A percentile compares a stretch with the other conserved stretches of the same genome.
Evolutionary conservation across 2,329 filamentous ascomycete species (phyloP).

Genomic region (Berkeleyomyces basicola): DNA sequence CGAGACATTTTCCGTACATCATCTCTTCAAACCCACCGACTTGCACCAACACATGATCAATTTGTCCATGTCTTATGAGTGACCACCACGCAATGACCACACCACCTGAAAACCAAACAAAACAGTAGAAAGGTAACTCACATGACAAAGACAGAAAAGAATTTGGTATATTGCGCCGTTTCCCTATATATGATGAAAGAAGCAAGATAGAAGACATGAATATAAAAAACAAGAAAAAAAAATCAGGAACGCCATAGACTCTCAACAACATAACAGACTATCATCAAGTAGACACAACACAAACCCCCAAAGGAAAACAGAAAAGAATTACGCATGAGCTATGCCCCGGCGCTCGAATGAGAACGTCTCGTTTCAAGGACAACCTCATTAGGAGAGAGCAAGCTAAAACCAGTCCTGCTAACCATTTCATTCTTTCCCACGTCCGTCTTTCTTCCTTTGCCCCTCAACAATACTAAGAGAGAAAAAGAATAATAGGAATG

Average conservation of each 20-base stretch:
- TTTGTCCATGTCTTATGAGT: too few species aligned
- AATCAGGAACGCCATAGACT: not conserved
- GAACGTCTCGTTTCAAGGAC: not conserved
- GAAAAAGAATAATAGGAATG: not conserved
- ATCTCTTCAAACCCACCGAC: too few species aligned
- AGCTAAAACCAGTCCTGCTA: not conserved
- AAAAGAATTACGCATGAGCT: too few species aligned
- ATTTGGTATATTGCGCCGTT: slow-evolving; percentile 6
- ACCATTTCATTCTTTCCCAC: not conserved
- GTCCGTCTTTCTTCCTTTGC: not conserved
- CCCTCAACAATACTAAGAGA: not conserved
- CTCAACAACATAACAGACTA: not conserved
- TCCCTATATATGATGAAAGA: slow-evolving; percentile 4
- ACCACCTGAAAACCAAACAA: not conserved
- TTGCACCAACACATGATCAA: too few species aligned
- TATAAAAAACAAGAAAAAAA: not conserved
- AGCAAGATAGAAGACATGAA: not conserved
- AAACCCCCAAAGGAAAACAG: not conserved
- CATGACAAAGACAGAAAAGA: not conserved
- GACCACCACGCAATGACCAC: not conserved
- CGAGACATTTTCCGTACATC: too few species aligned
- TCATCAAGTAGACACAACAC: not conserved
- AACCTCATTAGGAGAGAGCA: not conserved
- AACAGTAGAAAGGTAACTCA: not conserved
- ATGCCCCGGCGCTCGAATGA: too few species aligned